Base-by-base conservation (phyloP, 306 rosid species). In the Acacia acuminata region DNA sequence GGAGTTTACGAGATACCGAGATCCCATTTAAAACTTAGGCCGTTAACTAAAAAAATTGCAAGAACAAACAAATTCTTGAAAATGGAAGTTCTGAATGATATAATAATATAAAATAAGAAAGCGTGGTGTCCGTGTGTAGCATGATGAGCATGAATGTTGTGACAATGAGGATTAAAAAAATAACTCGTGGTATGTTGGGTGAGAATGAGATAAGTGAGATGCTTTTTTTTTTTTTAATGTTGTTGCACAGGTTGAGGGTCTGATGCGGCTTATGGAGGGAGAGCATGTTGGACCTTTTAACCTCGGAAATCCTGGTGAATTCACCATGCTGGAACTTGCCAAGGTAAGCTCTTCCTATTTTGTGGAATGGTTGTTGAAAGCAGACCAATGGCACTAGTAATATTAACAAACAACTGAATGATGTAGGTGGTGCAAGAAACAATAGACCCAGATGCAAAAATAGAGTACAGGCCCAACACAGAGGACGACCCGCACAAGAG, bases 241-340 rank as follows among this genome's bases (percentile, higher is more conserved):
- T 43, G 36, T 75, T 63, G 60, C 27, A 78, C 48, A 96, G 99
- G 99, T 96, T 82, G 99, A 96, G 87, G 99, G 99, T 85, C 85
- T 96, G 78, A 96, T 96, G 86, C 92, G 98, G 69, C 94, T 96
- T 7, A 96, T 96, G 99, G 99, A 94, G 89, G 99, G 99, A 69
- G 98, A 96, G 86, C 98, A 96, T 48, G 98, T 94, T 32, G 99
- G 99, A 69, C 99, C 99, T 68, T 96, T 96, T 89, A 96, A 96
- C 83, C 98, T 96, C 2, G 99, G 99, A 34, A 96, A 96, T 44
- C 99, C 99, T 0, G 99, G 99, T 79, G 99, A 96, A 92, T 96
- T 96, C 88, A 96, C 99, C 73, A 96, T 96, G 99, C 98, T 96
- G 70, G 98, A 96, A 84, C 99, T 96, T 76, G 99, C 99, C 78